Evolutionary conservation across 495 filamentous ascomycete species (phyloP).

Genomic region (Aspergillus coremiiformis): DNA sequence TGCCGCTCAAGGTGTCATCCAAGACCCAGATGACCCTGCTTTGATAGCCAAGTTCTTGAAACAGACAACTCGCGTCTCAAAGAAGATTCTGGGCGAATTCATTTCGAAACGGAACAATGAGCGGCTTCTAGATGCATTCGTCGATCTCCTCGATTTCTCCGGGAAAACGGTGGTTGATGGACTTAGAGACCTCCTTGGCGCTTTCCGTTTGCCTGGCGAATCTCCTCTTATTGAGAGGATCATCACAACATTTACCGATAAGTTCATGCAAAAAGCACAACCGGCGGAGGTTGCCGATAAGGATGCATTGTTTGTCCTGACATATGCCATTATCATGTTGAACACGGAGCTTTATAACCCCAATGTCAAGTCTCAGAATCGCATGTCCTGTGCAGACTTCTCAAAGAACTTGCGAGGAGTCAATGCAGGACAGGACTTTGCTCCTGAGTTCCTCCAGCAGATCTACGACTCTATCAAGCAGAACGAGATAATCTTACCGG

Average conservation of each 20-base stretch:
- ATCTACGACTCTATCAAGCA: slow-evolving; percentile 89
- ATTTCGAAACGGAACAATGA: slow-evolving; percentile 86
- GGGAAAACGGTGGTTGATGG: slow-evolving; percentile 86
- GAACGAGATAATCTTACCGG: slow-evolving; percentile 92
- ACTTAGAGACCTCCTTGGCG: slow-evolving; percentile 73
- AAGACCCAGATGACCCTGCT: slow-evolving; percentile 60
- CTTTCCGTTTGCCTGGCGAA: slow-evolving; percentile 94
- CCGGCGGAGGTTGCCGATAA: slow-evolving; percentile 76
- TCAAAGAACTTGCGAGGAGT: slow-evolving; percentile 81
- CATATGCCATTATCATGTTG: slow-evolving; percentile 93
- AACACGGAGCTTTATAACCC: slow-evolving; percentile 95
- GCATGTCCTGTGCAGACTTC: slow-evolving; percentile 79
- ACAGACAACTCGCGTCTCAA: slow-evolving; percentile 79
- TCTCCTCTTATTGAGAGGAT: slow-evolving; percentile 90
- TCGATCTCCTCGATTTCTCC: slow-evolving; percentile 77
- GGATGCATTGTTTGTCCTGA: slow-evolving; percentile 84
- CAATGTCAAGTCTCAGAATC: slow-evolving; percentile 69
- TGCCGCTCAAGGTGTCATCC: slow-evolving; percentile 74
- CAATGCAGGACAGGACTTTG: slow-evolving; percentile 79
- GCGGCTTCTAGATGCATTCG: slow-evolving; percentile 69
- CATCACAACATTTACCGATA: slow-evolving; percentile 74
- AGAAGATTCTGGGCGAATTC: slow-evolving; percentile 85
- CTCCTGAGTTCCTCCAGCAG: slow-evolving; percentile 72
- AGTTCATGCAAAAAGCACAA: slow-evolving; percentile 67
- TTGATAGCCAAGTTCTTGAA: slow-evolving; percentile 75